A percentile compares a stretch with the other conserved stretches of the same genome.
Conservation (phyloP, 495 filamentous ascomycete species). For the Venustampulla echinocandica region DNA sequence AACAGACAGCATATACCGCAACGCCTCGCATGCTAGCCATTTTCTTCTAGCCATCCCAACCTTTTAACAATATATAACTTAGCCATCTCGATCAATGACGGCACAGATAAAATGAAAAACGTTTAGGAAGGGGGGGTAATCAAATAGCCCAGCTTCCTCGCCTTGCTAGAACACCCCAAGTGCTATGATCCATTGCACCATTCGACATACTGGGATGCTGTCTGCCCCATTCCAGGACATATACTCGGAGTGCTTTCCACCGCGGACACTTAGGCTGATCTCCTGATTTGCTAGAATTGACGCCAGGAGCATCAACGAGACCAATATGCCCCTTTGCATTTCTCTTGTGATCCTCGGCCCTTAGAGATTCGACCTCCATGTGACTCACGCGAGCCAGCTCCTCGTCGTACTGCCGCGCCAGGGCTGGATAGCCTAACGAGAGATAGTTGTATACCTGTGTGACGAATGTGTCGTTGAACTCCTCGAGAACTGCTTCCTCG, state of each 20-base stretch:
- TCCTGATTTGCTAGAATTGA: conserved; percentile 28
- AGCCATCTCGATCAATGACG: too few species aligned
- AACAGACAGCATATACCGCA: too few species aligned
- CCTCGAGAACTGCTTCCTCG: conserved; percentile 47
- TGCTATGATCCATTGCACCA: conserved; percentile 41
- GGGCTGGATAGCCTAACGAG: conserved; percentile 78
- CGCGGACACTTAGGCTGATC: conserved; percentile 42
- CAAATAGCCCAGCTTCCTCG: conserved; percentile 80
- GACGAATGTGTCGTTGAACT: conserved; percentile 76
- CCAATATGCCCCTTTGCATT: conserved; percentile 61
- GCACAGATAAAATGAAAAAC: too few species aligned
- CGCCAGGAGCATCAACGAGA: conserved; percentile 26
- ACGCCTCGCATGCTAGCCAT: too few species aligned
- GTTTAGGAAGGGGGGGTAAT: too few species aligned
- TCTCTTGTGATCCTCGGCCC: conserved; percentile 59
- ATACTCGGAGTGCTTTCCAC: conserved; percentile 73
- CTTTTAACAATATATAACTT: too few species aligned
- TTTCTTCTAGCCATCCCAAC: too few species aligned
- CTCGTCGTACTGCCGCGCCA: conserved; percentile 71
- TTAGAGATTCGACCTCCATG: conserved; percentile 54
- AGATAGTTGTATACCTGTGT: conserved; percentile 96
- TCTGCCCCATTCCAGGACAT: conserved; percentile 76
- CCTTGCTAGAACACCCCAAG: conserved; percentile 65
- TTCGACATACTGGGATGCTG: conserved; percentile 61
- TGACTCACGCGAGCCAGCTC: conserved; percentile 73